Evolutionary conservation across 495 filamentous ascomycete species (phyloP).

Genomic region (Cairneyella variabilis): DNA sequence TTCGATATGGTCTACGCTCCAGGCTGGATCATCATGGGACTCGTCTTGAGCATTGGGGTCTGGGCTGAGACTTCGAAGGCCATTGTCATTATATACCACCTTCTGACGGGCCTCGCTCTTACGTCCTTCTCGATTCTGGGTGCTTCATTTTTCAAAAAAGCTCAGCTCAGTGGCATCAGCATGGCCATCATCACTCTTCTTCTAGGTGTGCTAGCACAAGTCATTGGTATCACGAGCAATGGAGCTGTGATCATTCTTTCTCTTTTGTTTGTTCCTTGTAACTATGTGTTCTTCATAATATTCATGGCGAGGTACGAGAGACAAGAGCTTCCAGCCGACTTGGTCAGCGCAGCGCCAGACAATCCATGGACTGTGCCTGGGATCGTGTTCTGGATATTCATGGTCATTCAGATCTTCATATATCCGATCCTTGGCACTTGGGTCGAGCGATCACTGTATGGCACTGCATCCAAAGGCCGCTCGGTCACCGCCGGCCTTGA

Average conservation of each 20-base stretch:
- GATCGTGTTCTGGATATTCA: constrained; percentile 63
- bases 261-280: constrained; percentile 72
- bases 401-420: constrained; percentile 66
- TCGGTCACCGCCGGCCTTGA: constrained; percentile 1
- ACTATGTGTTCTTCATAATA: constrained; percentile 69
- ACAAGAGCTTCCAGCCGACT: constrained; percentile 47
- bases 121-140: constrained; percentile 67
- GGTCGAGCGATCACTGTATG: constrained; percentile 71
- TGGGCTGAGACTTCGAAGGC: constrained; percentile 55
- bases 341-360: constrained; percentile 51
- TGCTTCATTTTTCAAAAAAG: constrained; percentile 69
- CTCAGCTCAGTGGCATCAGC: constrained; percentile 73
- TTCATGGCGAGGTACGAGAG: constrained; percentile 65
- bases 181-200: constrained; percentile 60
- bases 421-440: constrained; percentile 69
- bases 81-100: constrained; percentile 57
- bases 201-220: constrained; percentile 66
- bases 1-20: constrained; percentile 66
- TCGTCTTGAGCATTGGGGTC: constrained; percentile 57
- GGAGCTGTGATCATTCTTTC: constrained; percentile 55
- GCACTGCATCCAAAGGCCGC: constrained; percentile 57
- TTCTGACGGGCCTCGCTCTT: constrained; percentile 62
- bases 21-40: constrained; percentile 63
- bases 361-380: constrained; percentile 58
- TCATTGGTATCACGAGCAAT: constrained; percentile 44